These are phyloP conservation scores for Biscutella laevigata DNA, from an alignment of 441 rosid species.

Conservation along the genomic window DNA sequence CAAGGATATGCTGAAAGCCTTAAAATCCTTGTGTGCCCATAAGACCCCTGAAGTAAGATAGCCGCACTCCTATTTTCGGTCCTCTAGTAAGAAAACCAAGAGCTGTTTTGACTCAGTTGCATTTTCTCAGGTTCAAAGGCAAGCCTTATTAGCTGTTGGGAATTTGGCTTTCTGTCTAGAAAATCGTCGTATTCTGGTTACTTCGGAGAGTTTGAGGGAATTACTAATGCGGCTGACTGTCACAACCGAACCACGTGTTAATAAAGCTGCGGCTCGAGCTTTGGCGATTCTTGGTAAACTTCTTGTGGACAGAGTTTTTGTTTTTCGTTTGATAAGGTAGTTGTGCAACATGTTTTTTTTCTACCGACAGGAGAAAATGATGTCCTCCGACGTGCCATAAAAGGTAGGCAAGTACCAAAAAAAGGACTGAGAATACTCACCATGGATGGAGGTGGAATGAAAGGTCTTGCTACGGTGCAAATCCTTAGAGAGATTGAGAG, in stretches of 20 bases:
- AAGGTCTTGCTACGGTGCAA: conserved; percentile 95
- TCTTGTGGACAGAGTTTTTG: conserved; percentile 9
- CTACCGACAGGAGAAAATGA: conserved; percentile 81
- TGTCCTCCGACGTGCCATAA: conserved; percentile 76
- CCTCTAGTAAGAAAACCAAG: conserved; percentile 3
- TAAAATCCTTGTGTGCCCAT: conserved; percentile 73
- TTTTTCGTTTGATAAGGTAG: neutral
- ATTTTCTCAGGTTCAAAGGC: conserved; percentile 71
- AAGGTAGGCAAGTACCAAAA: conserved; percentile 80
- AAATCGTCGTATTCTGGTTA: conserved; percentile 74
- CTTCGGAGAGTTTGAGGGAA: conserved; percentile 93
- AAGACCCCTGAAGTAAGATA: conserved; percentile 68
- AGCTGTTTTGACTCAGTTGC: conserved; percentile 13
- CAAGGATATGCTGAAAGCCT: conserved; percentile 58
- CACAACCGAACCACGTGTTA: conserved; percentile 70
- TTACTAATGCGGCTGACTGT: conserved; percentile 75
- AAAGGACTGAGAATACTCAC: conserved; percentile 91
- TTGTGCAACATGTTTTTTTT: conserved; percentile 8
- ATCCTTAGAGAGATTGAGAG: conserved; percentile 93
- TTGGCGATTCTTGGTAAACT: conserved; percentile 90
- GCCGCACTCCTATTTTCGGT: neutral
- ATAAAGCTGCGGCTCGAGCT: conserved; percentile 96
- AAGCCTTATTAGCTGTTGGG: conserved; percentile 84
- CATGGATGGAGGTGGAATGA: conserved; percentile 99
- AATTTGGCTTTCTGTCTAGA: conserved; percentile 91